A percentile compares a stretch with the other conserved stretches of the same genome.
These are phyloP conservation scores for Thalassiosira livingstoniorum DNA, from an alignment of 352 stramenopile species.

Conservation along the genomic window DNA sequence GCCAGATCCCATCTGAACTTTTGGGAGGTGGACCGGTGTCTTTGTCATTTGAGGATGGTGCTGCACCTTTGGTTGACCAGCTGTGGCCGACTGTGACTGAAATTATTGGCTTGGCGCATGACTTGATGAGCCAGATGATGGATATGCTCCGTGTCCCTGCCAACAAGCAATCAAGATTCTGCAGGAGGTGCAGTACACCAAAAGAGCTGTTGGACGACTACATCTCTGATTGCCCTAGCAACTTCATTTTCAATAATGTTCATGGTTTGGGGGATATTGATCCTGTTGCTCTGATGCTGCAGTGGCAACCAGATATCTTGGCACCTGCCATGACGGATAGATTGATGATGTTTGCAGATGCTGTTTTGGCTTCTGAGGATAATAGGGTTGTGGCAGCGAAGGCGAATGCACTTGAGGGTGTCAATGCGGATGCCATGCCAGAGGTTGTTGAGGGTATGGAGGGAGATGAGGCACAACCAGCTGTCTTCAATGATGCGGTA, in stretches of 20 bases:
- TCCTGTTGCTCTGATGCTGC: too few relatives aligned
- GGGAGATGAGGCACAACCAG: background rate
- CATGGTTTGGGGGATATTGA: background rate
- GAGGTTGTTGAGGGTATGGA: background rate
- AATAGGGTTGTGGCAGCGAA: too few relatives aligned
- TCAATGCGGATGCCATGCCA: too few relatives aligned
- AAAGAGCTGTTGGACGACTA: background rate
- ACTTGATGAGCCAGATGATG: background rate
- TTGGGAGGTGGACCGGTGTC: background rate
- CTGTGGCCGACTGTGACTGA: constrained; percentile 1
- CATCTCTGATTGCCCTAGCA: background rate
- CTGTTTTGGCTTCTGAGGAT: too few relatives aligned
- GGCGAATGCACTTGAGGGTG: too few relatives aligned
- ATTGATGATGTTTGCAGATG: too few relatives aligned
- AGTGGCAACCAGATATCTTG: too few relatives aligned
- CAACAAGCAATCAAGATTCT: background rate
- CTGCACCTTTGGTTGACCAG: background rate
- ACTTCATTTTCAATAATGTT: background rate
- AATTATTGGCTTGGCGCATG: background rate
- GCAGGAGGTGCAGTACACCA: background rate
- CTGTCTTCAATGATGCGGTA: too few relatives aligned
- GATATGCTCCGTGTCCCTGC: background rate
- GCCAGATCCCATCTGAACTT: background rate
- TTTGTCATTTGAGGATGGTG: background rate
- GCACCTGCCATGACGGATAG: too few relatives aligned